phyloP scores from a whole-genome alignment of 345 rosid species.

The Ceriops zippeliana region DNA sequence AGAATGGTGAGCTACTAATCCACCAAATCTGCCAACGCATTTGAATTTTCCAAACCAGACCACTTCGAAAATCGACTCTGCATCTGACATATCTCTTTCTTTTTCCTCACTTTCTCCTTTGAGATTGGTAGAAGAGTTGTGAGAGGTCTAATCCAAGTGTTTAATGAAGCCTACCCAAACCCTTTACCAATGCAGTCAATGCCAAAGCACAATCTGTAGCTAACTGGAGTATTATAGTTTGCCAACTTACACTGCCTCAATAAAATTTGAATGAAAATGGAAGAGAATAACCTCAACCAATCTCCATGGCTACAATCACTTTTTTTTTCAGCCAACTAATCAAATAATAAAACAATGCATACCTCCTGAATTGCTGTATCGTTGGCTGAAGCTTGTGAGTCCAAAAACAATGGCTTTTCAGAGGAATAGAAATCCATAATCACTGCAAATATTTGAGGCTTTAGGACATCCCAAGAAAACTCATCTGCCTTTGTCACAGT shows the following conservation, averaged over 20 bases:
- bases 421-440: slow-evolving; percentile 95
- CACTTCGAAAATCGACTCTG: not conserved
- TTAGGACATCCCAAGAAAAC: slow-evolving; percentile 72
- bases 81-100: not conserved
- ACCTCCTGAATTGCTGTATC: slow-evolving; percentile 92
- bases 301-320: not conserved
- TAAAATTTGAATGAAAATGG: not conserved
- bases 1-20: not conserved
- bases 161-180: not conserved
- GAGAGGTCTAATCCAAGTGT: not conserved
- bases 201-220: not conserved
- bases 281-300: no score
- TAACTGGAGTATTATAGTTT: not conserved
- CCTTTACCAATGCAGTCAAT: not conserved
- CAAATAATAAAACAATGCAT: not conserved
- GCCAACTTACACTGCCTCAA: not conserved
- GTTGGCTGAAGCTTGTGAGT: slow-evolving; percentile 61
- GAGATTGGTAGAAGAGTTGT: not conserved
- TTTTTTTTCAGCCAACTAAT: not conserved
- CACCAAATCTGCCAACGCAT: not conserved
- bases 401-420: slow-evolving; percentile 78
- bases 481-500: slow-evolving; percentile 91
- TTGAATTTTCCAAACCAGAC: not conserved
- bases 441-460: slow-evolving; percentile 89
- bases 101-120: not conserved